A percentile compares a stretch with the other conserved stretches of the same genome.
These are phyloP conservation scores for Aphanomyces invadans DNA, from an alignment of 352 stramenopile species.

Conservation along the genomic window DNA sequence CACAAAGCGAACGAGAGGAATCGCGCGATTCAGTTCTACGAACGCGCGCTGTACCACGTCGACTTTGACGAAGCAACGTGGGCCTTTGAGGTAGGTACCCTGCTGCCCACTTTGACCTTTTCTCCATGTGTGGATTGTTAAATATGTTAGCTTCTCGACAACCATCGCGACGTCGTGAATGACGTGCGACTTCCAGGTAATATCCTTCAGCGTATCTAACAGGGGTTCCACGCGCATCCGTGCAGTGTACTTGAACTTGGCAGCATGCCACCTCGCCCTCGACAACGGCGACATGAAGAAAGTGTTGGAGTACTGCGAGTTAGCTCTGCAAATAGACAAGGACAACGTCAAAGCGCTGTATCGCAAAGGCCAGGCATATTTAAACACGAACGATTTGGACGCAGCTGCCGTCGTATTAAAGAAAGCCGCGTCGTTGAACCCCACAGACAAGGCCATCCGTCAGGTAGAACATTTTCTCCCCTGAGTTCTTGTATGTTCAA, in stretches of 20 bases:
- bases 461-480: conserved; percentile 30
- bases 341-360: conserved; percentile 82
- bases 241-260: conserved; percentile 68
- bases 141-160: conserved; percentile 45
- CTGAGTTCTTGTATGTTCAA: conserved; percentile 22
- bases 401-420: conserved; percentile 54
- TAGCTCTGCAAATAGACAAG: conserved; percentile 62
- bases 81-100: conserved; percentile 58
- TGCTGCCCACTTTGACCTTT: not conserved
- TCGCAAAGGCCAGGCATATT: conserved; percentile 50
- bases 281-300: conserved; percentile 36
- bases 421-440: conserved; percentile 46
- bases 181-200: conserved; percentile 46
- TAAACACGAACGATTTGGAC: conserved; percentile 50
- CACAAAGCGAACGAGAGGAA: conserved; percentile 48
- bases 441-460: conserved; percentile 63
- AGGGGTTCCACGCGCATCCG: not conserved
- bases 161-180: conserved; percentile 65
- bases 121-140: not conserved
- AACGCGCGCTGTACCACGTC: conserved; percentile 68
- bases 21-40: conserved; percentile 56
- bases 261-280: conserved; percentile 55
- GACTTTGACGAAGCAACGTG: conserved; percentile 82
- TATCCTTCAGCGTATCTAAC: not conserved
- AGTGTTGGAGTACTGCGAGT: conserved; percentile 53